A percentile compares a stretch with the other conserved stretches of the same genome.
Conservation (phyloP, 441 rosid species). For the Daphne laureola region DNA sequence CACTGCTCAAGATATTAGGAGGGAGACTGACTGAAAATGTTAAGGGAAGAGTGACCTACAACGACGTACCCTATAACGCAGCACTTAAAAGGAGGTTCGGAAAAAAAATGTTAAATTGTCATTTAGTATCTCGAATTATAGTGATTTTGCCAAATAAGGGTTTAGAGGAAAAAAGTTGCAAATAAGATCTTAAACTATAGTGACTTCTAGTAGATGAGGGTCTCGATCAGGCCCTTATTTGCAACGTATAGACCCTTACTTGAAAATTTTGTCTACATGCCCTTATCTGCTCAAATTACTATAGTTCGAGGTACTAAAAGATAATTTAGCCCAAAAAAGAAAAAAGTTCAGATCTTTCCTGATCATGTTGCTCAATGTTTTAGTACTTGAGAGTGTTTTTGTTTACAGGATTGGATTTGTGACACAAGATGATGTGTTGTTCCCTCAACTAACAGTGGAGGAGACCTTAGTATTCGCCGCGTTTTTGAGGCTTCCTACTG, state of each 20-base stretch:
- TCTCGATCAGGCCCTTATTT: too few relatives aligned
- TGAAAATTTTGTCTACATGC: too few relatives aligned
- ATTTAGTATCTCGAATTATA: too few relatives aligned
- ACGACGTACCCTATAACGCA: constrained; percentile 64
- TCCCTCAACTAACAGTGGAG: constrained; percentile 91
- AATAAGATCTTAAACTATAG: too few relatives aligned
- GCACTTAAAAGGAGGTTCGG: constrained; percentile 71
- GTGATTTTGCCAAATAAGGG: too few relatives aligned
- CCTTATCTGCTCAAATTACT: too few relatives aligned
- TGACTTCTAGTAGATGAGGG: too few relatives aligned
- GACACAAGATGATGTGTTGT: constrained; percentile 83
- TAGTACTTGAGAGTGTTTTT: constrained; percentile 2
- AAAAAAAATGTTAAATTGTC: too few relatives aligned
- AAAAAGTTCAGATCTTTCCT: background rate
- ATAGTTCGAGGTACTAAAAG: too few relatives aligned
- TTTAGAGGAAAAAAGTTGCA: too few relatives aligned
- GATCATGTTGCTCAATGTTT: background rate
- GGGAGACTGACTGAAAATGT: constrained; percentile 73
- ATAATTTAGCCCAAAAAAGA: too few relatives aligned
- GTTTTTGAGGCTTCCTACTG: constrained; percentile 73
- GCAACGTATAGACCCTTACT: too few relatives aligned
- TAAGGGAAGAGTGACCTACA: constrained; percentile 64
- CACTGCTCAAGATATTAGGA: constrained; percentile 76
- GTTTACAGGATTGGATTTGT: constrained; percentile 80
- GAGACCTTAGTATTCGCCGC: constrained; percentile 88